Base-by-base conservation (phyloP, 1,284 basidiomycete genomes). In the Fomes fomentarius region DNA sequence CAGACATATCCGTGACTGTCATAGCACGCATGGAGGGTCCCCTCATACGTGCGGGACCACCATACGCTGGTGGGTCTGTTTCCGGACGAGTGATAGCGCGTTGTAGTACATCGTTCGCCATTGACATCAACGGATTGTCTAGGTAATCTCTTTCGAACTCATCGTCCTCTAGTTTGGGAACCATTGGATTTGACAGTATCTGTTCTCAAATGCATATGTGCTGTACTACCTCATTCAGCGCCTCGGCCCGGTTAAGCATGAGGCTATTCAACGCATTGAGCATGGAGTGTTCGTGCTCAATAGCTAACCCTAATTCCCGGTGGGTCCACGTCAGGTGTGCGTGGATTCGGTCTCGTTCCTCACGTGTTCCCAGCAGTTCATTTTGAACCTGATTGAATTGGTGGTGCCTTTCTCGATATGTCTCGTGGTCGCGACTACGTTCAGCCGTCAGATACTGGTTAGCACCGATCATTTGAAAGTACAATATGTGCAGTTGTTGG, bases 101-200 rank as follows among this genome's bases (percentile, higher is more conserved):
- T 8, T 37, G 60, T 52, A 69, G 48, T 57, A 71, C 66, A 3
- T 71, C 58, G 45, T 69, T 68, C 1, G 70, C 67, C 1, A 64
- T 47, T 15, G 57, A 55, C 8, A 24, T 39, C 7, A 56, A 54
- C 0, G 57, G 30, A 0, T 69, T 65, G 0, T 71, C 35, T 3
- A 37, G 12, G 35, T 37, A 37, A 17, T 37, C 35, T 4, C 35
- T 17, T 17, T 37, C 35, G 15, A 37, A 37, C 35, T n/a, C 9
- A 17, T 37, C 35, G n/a, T 37, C 35, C 2, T 15, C 17, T 8
- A 37, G n/a, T 3, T 37, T 17, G 3, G 35, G n/a, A 15, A 17
- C 15, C n/a, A 37, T 14, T 4, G 35, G 35, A 8, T 37, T 7
- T 9, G 9, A 9, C 15, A 37, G 12, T 8, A 37, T 37, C 35